These are phyloP conservation scores for Podospora didyma DNA, from an alignment of 495 filamentous ascomycete genomes.

Conservation along the genomic window DNA sequence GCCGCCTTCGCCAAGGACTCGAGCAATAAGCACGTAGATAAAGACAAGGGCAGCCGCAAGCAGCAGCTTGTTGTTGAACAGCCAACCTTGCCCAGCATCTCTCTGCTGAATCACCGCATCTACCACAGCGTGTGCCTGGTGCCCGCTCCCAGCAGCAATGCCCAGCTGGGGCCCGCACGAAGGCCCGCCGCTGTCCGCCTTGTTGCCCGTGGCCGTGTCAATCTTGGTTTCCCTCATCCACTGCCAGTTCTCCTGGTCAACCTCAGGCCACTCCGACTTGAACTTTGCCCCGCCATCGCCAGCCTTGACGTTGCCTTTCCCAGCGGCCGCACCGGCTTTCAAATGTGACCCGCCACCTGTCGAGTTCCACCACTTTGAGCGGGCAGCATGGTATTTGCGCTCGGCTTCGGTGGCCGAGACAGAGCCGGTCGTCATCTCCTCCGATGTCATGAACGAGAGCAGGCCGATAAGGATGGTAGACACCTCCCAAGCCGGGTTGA, in stretches of 20 bases:
- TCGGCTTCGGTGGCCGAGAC: constrained; percentile 77
- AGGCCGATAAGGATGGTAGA: constrained; percentile 93
- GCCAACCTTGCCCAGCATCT: constrained; percentile 79
- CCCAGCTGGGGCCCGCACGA: constrained; percentile 64
- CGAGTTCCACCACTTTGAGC: constrained; percentile 93
- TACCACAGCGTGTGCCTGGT: constrained; percentile 74
- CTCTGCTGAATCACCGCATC: constrained; percentile 66
- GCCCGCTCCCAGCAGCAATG: constrained; percentile 62
- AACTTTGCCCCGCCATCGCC: constrained; percentile 94
- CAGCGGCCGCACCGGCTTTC: constrained; percentile 27
- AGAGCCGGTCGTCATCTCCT: constrained; percentile 97
- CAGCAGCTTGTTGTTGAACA: constrained; percentile 69
- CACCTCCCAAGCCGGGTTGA: constrained; percentile 99
- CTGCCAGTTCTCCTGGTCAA: constrained; percentile 87
- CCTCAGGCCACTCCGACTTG: constrained; percentile 79
- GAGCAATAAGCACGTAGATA: constrained; percentile 72
- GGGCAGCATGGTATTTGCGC: constrained; percentile 69
- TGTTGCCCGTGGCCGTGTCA: constrained; percentile 70
- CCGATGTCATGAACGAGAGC: constrained; percentile 94
- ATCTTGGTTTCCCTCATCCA: constrained; percentile 85
- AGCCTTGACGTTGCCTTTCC: constrained; percentile 55
- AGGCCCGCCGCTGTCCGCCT: constrained; percentile 44
- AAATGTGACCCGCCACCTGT: constrained; percentile 85
- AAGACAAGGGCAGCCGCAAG: constrained; percentile 65
- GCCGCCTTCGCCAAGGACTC: constrained; percentile 55